phyloP scores from a whole-genome alignment of 2,329 filamentous ascomycete genomes.

The Didymella pomorum region DNA sequence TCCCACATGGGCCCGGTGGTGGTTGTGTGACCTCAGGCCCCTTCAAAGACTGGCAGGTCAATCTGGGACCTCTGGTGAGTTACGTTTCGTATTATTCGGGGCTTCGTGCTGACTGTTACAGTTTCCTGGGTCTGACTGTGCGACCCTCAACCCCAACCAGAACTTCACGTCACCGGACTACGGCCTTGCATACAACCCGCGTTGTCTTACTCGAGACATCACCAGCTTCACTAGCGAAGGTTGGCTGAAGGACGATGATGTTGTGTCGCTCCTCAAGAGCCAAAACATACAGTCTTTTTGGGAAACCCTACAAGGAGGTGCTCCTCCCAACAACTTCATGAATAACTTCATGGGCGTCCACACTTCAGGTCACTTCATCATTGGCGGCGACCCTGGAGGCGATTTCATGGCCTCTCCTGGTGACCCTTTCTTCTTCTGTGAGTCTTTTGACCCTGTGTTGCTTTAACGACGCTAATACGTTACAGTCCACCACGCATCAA shows the following conservation, averaged over 20 bases:
- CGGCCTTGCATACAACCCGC: conserved; percentile 46
- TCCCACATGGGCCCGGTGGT: conserved; percentile 61
- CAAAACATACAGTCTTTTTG: conserved; percentile 39
- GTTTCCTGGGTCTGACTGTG: conserved; percentile 1
- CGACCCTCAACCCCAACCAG: conserved; percentile 1
- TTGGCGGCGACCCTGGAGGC: conserved; percentile 56
- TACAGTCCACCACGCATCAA: conserved; percentile 52
- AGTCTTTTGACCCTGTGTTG: not conserved
- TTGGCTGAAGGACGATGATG: conserved; percentile 23
- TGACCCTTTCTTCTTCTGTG: conserved; percentile 56
- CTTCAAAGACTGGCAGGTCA: conserved; percentile 53
- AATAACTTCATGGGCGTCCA: conserved; percentile 54
- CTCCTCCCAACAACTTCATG: conserved; percentile 35
- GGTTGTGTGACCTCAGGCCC: conserved; percentile 64
- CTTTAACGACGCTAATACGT: not conserved
- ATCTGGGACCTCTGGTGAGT: conserved; percentile 37
- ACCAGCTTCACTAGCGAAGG: conserved; percentile 28
- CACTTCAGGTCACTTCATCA: conserved; percentile 56
- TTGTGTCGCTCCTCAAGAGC: conserved; percentile 27
- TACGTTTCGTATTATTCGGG: not conserved
- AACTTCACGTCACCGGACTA: conserved; percentile 25
- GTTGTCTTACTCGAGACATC: conserved; percentile 54
- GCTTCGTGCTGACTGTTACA: not conserved
- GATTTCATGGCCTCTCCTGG: conserved; percentile 58
- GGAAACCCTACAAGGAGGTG: conserved; percentile 50